phyloP scores from a whole-genome alignment of 2,329 filamentous ascomycete species.

The Lachnellula occidentalis region DNA sequence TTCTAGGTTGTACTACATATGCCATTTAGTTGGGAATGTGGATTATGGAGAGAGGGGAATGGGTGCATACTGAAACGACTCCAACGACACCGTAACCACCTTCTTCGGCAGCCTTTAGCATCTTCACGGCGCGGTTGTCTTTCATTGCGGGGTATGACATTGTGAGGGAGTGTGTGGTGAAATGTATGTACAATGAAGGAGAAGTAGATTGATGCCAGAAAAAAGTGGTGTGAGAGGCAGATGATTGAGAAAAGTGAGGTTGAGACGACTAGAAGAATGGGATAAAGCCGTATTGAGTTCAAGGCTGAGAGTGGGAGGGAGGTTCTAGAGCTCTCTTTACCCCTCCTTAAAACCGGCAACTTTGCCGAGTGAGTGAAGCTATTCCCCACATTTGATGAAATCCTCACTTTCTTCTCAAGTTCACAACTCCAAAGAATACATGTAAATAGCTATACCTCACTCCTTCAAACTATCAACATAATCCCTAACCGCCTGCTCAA shows the following conservation, averaged over 20 bases:
- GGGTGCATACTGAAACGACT: slow-evolving; percentile 38
- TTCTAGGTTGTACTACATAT: slow-evolving; percentile 57
- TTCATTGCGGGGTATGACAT: slow-evolving; percentile 8
- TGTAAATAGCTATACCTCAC: background rate
- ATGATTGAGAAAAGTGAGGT: background rate
- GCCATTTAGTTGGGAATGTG: background rate
- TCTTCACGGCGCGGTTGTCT: slow-evolving; percentile 23
- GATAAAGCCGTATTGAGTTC: slow-evolving; percentile 1
- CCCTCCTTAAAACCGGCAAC: background rate
- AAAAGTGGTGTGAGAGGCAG: background rate
- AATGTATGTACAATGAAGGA: background rate
- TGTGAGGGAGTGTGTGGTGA: background rate
- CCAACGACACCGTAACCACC: slow-evolving; percentile 50
- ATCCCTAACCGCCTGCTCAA: slow-evolving; percentile 50
- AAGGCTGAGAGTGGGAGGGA: too few relatives aligned
- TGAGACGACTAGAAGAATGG: slow-evolving; percentile 2
- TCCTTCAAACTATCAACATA: slow-evolving; percentile 34
- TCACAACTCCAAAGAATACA: background rate
- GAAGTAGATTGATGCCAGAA: background rate
- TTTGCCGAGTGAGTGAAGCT: slow-evolving; percentile 6
- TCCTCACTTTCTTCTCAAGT: background rate
- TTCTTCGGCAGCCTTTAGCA: slow-evolving; percentile 47
- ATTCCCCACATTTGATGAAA: background rate
- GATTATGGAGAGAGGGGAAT: background rate
- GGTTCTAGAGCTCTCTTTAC: slow-evolving; percentile 4